These are phyloP conservation scores for Crucibulum parvulum DNA, from an alignment of 1,284 basidiomycete species.

Conservation along the genomic window DNA sequence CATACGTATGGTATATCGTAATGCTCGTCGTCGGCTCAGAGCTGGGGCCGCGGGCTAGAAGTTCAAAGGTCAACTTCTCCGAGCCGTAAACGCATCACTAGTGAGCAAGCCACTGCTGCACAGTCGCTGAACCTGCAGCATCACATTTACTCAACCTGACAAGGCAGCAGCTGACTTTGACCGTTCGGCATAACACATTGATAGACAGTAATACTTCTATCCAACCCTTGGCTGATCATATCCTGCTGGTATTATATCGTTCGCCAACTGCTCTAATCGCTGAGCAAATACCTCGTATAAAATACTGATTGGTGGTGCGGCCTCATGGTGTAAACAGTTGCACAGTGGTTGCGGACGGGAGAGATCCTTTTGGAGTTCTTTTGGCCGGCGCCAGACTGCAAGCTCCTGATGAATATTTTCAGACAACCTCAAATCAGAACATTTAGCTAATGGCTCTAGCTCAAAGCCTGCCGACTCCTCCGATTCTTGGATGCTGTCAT, in stretches of 20 bases:
- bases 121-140: no score
- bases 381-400: background rate
- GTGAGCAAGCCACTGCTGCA: no score
- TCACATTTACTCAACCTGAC: no score
- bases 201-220: no score
- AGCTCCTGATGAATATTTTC: background rate
- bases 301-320: conserved; percentile 3
- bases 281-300: conserved; percentile 3
- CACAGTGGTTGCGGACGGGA: conserved; percentile 1
- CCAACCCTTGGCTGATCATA: no score
- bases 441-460: background rate
- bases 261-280: background rate
- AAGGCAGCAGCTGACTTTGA: no score
- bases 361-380: background rate
- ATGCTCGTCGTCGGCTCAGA: no score
- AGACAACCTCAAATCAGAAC: background rate
- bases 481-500: background rate
- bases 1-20: no score
- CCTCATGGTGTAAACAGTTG: background rate
- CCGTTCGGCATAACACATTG: no score
- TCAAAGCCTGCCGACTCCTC: background rate
- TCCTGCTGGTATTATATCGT: background rate
- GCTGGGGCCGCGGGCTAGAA: no score
- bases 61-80: no score
- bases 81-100: no score